Evolutionary conservation across 768 basidiomycete species (phyloP).

Genomic region (Strobilomyces echinocephalus): DNA sequence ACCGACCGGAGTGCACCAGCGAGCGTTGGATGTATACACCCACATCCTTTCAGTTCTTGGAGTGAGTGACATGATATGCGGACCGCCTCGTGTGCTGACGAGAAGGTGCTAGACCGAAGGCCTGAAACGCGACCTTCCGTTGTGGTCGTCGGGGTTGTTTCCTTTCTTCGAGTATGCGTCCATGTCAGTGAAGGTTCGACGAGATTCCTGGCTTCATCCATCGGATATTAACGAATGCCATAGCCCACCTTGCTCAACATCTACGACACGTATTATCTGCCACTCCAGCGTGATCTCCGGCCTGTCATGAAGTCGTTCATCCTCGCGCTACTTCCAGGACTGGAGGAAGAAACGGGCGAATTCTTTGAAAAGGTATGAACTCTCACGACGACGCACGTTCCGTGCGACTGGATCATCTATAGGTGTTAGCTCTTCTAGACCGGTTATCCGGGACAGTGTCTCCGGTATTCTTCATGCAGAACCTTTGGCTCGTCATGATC

Average conservation of each 20-base stretch:
- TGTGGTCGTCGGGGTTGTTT: constrained; percentile 96
- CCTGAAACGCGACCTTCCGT: constrained; percentile 73
- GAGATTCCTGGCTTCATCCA: constrained; percentile 2
- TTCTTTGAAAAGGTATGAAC: constrained; percentile 80
- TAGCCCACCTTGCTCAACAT: constrained; percentile 85
- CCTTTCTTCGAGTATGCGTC: constrained; percentile 99
- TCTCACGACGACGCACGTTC: neutral
- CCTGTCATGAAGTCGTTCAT: constrained; percentile 95
- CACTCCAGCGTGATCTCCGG: constrained; percentile 73
- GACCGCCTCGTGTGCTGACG: constrained; percentile 5
- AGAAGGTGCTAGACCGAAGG: constrained; percentile 65
- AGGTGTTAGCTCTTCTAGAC: constrained; percentile 81
- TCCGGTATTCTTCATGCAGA: constrained; percentile 89
- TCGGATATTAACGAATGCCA: neutral
- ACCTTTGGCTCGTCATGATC: constrained; percentile 89
- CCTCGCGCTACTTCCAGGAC: constrained; percentile 85
- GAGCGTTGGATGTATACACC: constrained; percentile 90
- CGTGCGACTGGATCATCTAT: constrained; percentile 12
- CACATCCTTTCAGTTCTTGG: constrained; percentile 90
- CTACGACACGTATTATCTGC: constrained; percentile 91
- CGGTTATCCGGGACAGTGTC: constrained; percentile 79
- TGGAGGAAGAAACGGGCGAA: constrained; percentile 97
- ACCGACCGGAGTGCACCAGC: constrained; percentile 94
- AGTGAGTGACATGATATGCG: constrained; percentile 42
- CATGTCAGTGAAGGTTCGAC: constrained; percentile 90